Evolutionary conservation across 495 filamentous ascomycete species (phyloP).

Genomic region (Daldinia concentrica): DNA sequence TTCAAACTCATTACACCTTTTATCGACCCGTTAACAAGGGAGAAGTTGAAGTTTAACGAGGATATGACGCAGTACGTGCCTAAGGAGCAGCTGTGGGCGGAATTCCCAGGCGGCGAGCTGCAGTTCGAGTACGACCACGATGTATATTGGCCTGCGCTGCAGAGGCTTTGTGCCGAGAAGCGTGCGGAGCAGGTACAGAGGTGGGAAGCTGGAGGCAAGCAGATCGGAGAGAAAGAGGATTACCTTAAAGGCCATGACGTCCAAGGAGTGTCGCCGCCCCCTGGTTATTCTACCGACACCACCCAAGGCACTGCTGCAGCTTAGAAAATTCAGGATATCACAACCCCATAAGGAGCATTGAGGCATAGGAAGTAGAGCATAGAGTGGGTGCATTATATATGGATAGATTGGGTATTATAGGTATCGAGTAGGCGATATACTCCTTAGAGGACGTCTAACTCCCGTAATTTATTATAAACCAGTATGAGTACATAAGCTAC

Average conservation of each 20-base stretch:
- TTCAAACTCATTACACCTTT: constrained; percentile 96
- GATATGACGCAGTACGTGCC: constrained; percentile 82
- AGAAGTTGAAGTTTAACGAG: constrained; percentile 96
- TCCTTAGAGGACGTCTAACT: not conserved
- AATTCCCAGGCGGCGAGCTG: constrained; percentile 67
- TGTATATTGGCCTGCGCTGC: constrained; percentile 87
- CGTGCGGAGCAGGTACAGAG: constrained; percentile 66
- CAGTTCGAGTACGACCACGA: constrained; percentile 90
- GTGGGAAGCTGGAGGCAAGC: constrained; percentile 81
- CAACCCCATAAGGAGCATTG: not conserved
- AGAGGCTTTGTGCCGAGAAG: constrained; percentile 69
- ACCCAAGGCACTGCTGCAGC: not conserved
- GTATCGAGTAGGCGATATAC: not conserved
- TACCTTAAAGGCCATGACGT: constrained; percentile 70
- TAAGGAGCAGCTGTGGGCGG: constrained; percentile 76
- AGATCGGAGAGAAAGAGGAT: constrained; percentile 82
- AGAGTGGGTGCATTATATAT: not conserved
- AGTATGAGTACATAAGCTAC: not conserved
- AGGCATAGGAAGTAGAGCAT: not conserved
- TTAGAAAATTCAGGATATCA: not conserved
- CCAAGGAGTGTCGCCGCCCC: constrained; percentile 32
- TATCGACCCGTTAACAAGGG: constrained; percentile 88
- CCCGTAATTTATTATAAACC: constrained; percentile 5
- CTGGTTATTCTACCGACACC: constrained; percentile 18
- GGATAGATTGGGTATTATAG: not conserved